Conservation (phyloP, 2,329 filamentous ascomycete genomes). For the Alternaria rosae region DNA sequence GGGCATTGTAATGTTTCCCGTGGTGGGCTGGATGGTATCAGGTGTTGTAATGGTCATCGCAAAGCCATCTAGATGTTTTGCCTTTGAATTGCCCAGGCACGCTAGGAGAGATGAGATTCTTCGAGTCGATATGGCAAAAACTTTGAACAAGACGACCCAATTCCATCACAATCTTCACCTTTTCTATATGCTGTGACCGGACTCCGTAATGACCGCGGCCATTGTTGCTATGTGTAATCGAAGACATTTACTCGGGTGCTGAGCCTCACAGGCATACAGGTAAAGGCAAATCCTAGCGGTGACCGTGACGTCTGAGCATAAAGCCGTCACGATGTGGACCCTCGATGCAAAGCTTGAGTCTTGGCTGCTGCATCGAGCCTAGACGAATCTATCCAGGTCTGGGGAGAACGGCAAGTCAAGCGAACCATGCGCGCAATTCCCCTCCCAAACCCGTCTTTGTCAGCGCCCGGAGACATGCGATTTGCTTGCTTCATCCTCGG, state of each 20-base stretch:
- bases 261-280: conserved; percentile 6
- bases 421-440: conserved; percentile 12
- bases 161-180: not conserved
- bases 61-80: not conserved
- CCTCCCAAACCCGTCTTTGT: conserved; percentile 3
- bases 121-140: not conserved
- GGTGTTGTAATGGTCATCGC: not conserved
- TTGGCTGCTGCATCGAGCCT: conserved; percentile 33
- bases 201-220: conserved; percentile 20
- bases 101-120: not conserved
- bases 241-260: conserved; percentile 27
- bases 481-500: conserved; percentile 18
- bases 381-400: not conserved
- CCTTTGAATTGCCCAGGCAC: not conserved
- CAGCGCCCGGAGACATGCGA: conserved; percentile 14
- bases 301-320: conserved; percentile 28
- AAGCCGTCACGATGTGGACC: conserved; percentile 25
- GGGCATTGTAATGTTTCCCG: not conserved
- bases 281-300: conserved; percentile 12
- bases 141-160: not conserved
- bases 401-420: conserved; percentile 3
- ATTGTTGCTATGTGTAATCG: conserved; percentile 3
- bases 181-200: conserved; percentile 22
- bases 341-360: conserved; percentile 29
- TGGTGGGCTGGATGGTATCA: not conserved